These are phyloP conservation scores for Ceriops zippeliana DNA, from an alignment of 345 rosid species.

Conservation along the genomic window DNA sequence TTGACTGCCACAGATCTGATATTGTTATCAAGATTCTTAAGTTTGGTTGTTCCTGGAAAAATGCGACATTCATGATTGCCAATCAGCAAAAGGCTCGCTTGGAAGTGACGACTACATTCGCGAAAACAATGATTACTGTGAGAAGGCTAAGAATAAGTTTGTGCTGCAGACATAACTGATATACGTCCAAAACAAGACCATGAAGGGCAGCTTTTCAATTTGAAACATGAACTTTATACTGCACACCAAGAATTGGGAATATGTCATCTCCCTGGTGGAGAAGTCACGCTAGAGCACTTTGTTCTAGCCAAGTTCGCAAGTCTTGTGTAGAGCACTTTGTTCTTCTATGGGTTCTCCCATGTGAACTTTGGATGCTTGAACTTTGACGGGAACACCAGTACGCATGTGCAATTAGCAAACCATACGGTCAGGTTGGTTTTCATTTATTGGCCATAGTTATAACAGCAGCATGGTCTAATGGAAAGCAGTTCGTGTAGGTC, in stretches of 20 bases:
- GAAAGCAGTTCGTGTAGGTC: not conserved
- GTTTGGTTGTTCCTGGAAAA: constrained; percentile 44
- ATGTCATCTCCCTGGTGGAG: constrained; percentile 47
- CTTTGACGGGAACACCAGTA: constrained; percentile 11
- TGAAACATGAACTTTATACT: too few species aligned
- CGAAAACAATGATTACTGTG: too few species aligned
- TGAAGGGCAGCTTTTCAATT: too few species aligned
- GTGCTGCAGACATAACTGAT: too few species aligned
- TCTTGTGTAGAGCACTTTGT: constrained; percentile 34
- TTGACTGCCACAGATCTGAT: constrained; percentile 34
- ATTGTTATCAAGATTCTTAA: constrained; percentile 41
- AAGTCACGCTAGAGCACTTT: constrained; percentile 49
- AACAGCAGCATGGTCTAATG: not conserved
- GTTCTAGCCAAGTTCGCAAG: constrained; percentile 32
- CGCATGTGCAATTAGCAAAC: not conserved
- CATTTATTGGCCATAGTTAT: not conserved
- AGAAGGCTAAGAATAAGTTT: not conserved
- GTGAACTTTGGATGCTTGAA: constrained; percentile 37
- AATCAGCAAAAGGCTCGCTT: not conserved
- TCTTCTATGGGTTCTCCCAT: constrained; percentile 43
- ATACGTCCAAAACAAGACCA: too few species aligned
- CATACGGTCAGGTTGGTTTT: not conserved
- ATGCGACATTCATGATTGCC: not conserved
- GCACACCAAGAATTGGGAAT: constrained; percentile 45
- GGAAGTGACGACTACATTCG: too few species aligned